Conservation (phyloP, 371 early-diverging fungal genomes). For the Cokeromyces recurvatus region DNA sequence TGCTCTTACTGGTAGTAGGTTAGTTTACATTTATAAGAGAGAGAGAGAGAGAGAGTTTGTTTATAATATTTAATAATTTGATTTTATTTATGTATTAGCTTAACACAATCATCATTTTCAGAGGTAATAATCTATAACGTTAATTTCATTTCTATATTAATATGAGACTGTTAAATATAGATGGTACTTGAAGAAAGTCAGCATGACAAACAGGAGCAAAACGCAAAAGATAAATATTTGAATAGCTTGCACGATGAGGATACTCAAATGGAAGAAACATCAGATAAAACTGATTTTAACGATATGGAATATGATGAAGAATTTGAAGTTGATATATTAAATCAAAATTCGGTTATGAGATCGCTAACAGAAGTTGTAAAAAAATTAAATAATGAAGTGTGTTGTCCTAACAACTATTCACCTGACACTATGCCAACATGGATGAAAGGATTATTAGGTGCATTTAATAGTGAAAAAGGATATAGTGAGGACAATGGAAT, state of each 20-base stretch:
- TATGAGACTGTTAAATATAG: background rate
- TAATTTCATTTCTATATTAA: background rate
- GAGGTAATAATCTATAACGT: constrained; percentile 6
- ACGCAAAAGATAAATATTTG: too few relatives aligned
- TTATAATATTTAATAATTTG: background rate
- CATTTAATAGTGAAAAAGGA: constrained; percentile 18
- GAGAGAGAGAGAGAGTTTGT: too few relatives aligned
- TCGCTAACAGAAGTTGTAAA: constrained; percentile 44
- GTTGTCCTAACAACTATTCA: constrained; percentile 20
- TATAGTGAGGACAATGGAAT: constrained; percentile 34
- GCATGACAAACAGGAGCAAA: too few relatives aligned
- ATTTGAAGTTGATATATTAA: constrained; percentile 52
- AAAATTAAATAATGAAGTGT: constrained; percentile 39
- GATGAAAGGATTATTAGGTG: constrained; percentile 53
- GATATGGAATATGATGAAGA: background rate
- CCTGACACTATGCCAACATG: constrained; percentile 51
- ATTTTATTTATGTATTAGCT: constrained; percentile 10
- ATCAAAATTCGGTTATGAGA: constrained; percentile 59
- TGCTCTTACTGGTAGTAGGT: constrained; percentile 34
- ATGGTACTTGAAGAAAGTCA: constrained; percentile 13
- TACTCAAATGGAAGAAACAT: constrained; percentile 1
- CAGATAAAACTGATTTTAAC: background rate
- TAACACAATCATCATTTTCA: constrained; percentile 23
- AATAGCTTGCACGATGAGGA: background rate
- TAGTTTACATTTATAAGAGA: too few relatives aligned